Evolutionary conservation across 345 rosid genomes (phyloP), one percentile per base, ranked within the genome.

Genomic region (Xanthoceras sorbifolium): DNA sequence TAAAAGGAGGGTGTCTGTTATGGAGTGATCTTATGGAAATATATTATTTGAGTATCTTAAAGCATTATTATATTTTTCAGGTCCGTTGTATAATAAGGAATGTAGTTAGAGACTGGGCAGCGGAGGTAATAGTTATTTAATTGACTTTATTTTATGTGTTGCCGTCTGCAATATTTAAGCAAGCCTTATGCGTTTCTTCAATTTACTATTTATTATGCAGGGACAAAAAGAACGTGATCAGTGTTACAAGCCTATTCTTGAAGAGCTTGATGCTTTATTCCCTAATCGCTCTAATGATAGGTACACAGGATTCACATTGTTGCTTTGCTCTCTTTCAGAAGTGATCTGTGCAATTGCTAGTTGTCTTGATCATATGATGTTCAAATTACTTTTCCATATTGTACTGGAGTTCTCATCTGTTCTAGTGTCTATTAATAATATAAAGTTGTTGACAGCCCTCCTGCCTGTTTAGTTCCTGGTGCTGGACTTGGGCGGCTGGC

Each of bases 401-500:
- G 52, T 52, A 14, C 15, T 70, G 20, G 14, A 70, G 52, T 50
- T 76, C 1, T 64, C n/a, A 50, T 77, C 3, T 74, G 71, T 62
- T 67, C 34, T 77, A 9, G 55, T 84, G 0, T 69, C 32, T 69
- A 12, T 26, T 79, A 71, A 73, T 74, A 78, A 42, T 23, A 79
- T 71, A 44, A 70, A 60, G 76, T 69, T 74, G 42, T 85, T 77
- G 65, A 75, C 87, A 90, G 89, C 68, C 93, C 98, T 84, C 97
- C 97, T 82, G 81, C 95, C 36, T 93, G 99, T 88, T 86, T 96
- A 81, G 97, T 96, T 75, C 99, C 99, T 76, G 98, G 99, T 76
- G 99, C 99, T 81, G 99, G 99, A 78, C 99, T 96, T 67, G 98
- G 98, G 76, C 88, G 98, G 52, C 86, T 96, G 69, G 99, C 98